These are phyloP conservation scores for Lanmaoa pseudosensibilis DNA, from an alignment of 768 basidiomycete species.

Conservation along the genomic window DNA sequence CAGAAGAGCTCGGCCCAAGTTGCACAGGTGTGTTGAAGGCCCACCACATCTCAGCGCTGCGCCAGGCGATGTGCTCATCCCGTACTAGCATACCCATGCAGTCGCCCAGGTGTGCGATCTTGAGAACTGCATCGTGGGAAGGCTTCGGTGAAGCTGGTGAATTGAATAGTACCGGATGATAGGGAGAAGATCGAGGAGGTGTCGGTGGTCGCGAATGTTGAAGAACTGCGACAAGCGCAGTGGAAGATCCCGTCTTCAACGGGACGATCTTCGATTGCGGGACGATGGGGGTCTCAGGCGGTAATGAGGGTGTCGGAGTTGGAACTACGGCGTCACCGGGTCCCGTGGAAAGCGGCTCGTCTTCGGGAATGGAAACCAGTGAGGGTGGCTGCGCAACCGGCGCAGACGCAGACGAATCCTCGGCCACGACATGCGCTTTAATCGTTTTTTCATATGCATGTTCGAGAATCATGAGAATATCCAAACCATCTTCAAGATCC, in stretches of 20 bases:
- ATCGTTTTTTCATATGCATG: constrained; percentile 68
- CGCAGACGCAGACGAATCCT: constrained; percentile 14
- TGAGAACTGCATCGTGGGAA: constrained; percentile 59
- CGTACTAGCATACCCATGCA: constrained; percentile 88
- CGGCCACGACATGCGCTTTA: constrained; percentile 52
- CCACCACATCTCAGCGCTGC: constrained; percentile 95
- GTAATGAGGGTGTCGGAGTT: not conserved
- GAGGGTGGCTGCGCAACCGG: constrained; percentile 8
- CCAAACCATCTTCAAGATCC: constrained; percentile 68
- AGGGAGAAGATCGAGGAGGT: constrained; percentile 14
- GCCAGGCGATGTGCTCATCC: constrained; percentile 75
- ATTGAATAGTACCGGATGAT: constrained; percentile 21
- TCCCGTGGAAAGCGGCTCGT: constrained; percentile 3
- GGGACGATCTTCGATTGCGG: constrained; percentile 33
- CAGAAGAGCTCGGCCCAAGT: constrained; percentile 60
- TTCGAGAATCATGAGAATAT: constrained; percentile 68
- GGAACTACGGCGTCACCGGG: not conserved
- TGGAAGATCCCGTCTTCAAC: constrained; percentile 62
- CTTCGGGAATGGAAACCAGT: constrained; percentile 26
- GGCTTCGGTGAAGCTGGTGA: constrained; percentile 31
- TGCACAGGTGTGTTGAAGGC: constrained; percentile 67
- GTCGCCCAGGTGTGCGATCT: constrained; percentile 84
- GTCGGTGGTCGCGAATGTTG: constrained; percentile 39
- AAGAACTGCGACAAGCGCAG: constrained; percentile 65
- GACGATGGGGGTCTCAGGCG: constrained; percentile 17